These are phyloP conservation scores for Fusarium setosum DNA, from an alignment of 2,329 filamentous ascomycete species.

Conservation along the genomic window DNA sequence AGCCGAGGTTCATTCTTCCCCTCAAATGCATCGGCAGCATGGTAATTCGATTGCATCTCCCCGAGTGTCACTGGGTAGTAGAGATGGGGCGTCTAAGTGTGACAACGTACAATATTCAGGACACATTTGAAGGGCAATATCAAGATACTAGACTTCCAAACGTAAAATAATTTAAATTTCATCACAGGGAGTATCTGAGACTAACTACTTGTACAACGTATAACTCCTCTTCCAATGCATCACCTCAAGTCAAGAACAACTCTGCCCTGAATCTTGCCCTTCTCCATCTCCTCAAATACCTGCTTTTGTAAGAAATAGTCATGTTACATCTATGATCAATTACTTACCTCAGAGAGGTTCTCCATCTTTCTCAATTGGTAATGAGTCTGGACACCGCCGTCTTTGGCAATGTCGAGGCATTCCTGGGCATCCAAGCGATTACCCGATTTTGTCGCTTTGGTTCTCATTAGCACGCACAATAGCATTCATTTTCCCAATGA, in stretches of 20 bases:
- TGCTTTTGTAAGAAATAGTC: not conserved
- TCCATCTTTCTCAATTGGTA: conserved; percentile 5
- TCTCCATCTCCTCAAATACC: conserved; percentile 12
- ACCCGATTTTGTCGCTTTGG: conserved; percentile 8
- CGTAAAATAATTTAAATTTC: no score
- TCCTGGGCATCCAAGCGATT: conserved; percentile 9
- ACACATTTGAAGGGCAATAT: no score
- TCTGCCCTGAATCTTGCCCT: conserved; percentile 9
- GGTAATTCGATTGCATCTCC: no score
- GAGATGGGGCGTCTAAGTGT: no score
- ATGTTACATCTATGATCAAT: not conserved
- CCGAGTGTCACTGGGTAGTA: no score
- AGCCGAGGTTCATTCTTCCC: no score
- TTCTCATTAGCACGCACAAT: not conserved
- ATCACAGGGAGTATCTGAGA: no score
- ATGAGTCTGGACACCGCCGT: conserved; percentile 1
- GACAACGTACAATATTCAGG: no score
- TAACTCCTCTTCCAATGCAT: not conserved
- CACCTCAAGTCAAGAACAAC: conserved; percentile 11
- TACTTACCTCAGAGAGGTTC: not conserved
- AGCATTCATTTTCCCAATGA: no score
- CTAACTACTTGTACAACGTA: no score
- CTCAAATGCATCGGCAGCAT: no score
- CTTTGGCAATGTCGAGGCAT: conserved; percentile 11
- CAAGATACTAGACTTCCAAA: no score